Percentiles rank a stretch among this genome's conserved stretches.
phyloP scores from a whole-genome alignment of 768 basidiomycete species.

The Suillus subluteus region DNA sequence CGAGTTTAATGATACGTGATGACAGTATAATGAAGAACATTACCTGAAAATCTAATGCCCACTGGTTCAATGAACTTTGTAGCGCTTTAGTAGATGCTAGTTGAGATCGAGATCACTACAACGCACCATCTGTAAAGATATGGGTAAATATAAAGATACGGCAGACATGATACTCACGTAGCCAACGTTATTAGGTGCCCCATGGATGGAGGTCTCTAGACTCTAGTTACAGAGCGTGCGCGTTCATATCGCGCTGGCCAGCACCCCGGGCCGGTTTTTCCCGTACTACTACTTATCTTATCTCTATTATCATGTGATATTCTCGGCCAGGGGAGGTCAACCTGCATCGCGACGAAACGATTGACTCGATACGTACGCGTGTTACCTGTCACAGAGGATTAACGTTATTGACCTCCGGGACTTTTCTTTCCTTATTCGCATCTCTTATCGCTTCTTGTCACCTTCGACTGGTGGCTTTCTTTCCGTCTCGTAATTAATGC shows the following conservation, averaged over 20 bases:
- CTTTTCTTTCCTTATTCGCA: no score
- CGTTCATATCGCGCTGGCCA: background rate
- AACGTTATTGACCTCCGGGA: no score
- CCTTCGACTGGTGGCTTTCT: no score
- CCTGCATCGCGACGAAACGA: no score
- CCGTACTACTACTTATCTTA: no score
- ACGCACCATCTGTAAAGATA: slow-evolving; percentile 29
- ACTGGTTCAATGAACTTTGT: slow-evolving; percentile 89
- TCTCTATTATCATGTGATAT: no score
- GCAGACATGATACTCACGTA: slow-evolving; percentile 57
- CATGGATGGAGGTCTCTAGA: slow-evolving; percentile 43
- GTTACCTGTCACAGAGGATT: no score
- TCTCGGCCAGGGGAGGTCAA: no score
- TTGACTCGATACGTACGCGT: no score
- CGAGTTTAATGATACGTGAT: background rate
- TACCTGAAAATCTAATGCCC: slow-evolving; percentile 95
- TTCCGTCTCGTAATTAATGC: no score
- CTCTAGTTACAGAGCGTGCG: no score
- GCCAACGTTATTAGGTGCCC: slow-evolving; percentile 88
- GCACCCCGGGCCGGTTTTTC: background rate
- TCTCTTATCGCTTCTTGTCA: no score
- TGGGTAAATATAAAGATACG: slow-evolving; percentile 1
- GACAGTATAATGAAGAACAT: slow-evolving; percentile 16
- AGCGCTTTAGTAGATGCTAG: slow-evolving; percentile 5
- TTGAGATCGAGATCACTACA: background rate